Evolutionary conservation across 2,329 filamentous ascomycete species (phyloP), one percentile per base, ranked within the genome.

Genomic region (Trichophyton verrucosum): DNA sequence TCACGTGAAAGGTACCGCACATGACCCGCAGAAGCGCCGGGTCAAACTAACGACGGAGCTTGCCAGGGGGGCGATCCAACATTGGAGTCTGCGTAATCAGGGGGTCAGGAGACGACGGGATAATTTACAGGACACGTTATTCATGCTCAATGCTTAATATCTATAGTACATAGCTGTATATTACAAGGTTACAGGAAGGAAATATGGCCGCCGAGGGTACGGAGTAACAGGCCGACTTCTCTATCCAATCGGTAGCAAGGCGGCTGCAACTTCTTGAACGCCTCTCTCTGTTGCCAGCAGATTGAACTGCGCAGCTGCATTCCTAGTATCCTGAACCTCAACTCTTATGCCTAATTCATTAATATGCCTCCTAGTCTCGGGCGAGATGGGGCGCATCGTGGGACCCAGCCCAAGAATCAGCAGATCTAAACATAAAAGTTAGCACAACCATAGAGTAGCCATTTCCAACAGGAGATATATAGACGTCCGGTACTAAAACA

Each of bases 251-350:
- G 91, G 91, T 73, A 97, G 83, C 74, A 99, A 72, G 8, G 91
- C 92, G 1, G 90, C 92, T 30, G 91, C 92, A 64, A 97, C 85
- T 68, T 92, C 87, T 20, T 84, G 81, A 4, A 94, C 85, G 1
- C 94, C 92, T 58, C 94, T 80, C 77, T 99, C 94, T 17, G 91
- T 97, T n/a, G 91, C 92, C 60, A 99, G 77, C 68, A 99, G 72
- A 71, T 99, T 99, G 74, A 94, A 99, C 72, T 96, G 91, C 38
- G 91, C 87, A 1, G 92, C 89, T 7, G 94, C 94, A 74, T 97
- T 97, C 64, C 90, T 81, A 36, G 94, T 97, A 75, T 97, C 94
- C 69, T 92, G 82, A 2, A 96, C 81, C 69, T 99, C 94, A 3
- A 97, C 80, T 61, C 89, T 81, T 66, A 97, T 88, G 0, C 94